Base-by-base conservation (phyloP, 2,329 filamentous ascomycete genomes). In the Fusarium sp. region DNA sequence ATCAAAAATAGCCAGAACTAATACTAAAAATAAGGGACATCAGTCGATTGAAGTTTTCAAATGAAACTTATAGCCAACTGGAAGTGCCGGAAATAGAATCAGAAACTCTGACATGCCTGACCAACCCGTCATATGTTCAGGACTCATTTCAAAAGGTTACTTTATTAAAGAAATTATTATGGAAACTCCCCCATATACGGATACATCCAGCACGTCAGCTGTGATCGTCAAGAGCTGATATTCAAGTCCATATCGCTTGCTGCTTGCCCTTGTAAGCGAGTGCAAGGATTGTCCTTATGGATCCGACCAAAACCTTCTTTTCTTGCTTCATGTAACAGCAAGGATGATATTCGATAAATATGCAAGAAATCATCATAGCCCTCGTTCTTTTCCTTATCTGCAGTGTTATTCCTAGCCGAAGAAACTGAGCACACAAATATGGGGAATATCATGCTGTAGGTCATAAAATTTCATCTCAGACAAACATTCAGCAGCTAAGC, bases 81-180 rank as follows among this genome's bases (percentile, higher is more conserved):
- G 20, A 8, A 53, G 19, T 47, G 15, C 53, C 57, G 57, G 49
- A 53, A 24, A 24, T 39, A 62, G 32, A 40, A 50, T 34, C 49
- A 53, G 39, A 65, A 68, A 56, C 46, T 40, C 60, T 28, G 24
- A 62, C 39, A 39, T 65, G 56, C 54, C 42, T 55, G 52, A 61
- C 54, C 34, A 51, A 51, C 24, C 34, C 21, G 54, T 61, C 65
- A 65, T 60, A 48, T 67, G 59, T 28, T 36, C 34, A 43, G 51
- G 43, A 47, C 42, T 63, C 47, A 48, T 40, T 42, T 40, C 39
- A 26, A 23, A 32, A 56, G 39, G 30, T 44, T 44, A n/a, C 32
- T 36, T 26, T 60, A 45, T 39, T 61, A 30, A 23, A 39, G 43
- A 19, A 24, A 12, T 39, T 39, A 40, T 45, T 54, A 58, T 62